Percentiles rank a stretch among this genome's conserved stretches.
These are phyloP conservation scores for Gnomoniopsis smithogilvyi DNA, from an alignment of 2,329 filamentous ascomycete species.

Conservation along the genomic window DNA sequence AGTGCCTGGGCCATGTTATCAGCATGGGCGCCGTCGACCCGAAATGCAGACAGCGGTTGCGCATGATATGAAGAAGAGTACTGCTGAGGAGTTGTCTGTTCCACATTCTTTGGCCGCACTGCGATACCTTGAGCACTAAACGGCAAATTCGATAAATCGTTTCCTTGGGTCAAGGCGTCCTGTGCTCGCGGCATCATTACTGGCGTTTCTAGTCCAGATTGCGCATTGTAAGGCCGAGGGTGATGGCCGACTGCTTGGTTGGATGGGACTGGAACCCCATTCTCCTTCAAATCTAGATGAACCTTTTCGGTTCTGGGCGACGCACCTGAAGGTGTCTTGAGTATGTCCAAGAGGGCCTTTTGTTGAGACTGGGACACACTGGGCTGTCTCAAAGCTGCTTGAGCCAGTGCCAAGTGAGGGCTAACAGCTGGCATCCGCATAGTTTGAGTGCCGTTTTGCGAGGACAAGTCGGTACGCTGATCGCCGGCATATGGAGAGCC, in stretches of 20 bases:
- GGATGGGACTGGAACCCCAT: constrained; percentile 1
- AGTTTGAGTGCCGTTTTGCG: not conserved
- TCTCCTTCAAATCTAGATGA: constrained; percentile 10
- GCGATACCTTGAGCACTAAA: constrained; percentile 9
- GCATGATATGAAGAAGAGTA: not conserved
- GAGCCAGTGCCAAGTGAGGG: constrained; percentile 4
- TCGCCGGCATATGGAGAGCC: constrained; percentile 19
- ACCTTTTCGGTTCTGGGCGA: constrained; percentile 17
- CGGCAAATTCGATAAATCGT: constrained; percentile 21
- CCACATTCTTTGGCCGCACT: not conserved
- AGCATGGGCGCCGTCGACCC: not conserved
- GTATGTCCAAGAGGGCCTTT: constrained; percentile 49
- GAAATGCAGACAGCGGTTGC: not conserved
- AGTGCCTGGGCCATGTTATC: not conserved
- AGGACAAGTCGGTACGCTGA: not conserved
- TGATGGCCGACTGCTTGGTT: constrained; percentile 11
- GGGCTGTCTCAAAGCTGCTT: constrained; percentile 7
- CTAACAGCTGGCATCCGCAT: constrained; percentile 1
- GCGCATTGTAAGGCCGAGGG: not conserved
- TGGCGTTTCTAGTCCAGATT: constrained; percentile 21
- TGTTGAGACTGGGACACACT: constrained; percentile 39
- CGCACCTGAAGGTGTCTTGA: constrained; percentile 40
- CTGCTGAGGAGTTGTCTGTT: not conserved
- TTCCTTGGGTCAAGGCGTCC: constrained; percentile 29
- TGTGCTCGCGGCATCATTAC: constrained; percentile 27